Evolutionary conservation across 192 early-diverging fungal species (phyloP).

Genomic region (Podila epicladia): DNA sequence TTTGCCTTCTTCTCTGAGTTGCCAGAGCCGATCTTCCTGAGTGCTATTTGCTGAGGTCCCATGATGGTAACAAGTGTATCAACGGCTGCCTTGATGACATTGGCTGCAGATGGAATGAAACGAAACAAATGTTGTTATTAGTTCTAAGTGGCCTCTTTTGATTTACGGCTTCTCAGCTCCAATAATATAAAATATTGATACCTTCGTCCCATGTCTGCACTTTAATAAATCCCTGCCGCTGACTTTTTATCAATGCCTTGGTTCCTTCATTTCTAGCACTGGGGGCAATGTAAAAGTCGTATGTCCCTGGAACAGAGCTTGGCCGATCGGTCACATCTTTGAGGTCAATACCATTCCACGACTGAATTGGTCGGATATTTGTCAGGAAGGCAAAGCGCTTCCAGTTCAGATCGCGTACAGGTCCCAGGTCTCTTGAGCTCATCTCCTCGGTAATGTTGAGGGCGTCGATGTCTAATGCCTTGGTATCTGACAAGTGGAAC

Average conservation of each 20-base stretch:
- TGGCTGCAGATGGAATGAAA: constrained; percentile 14
- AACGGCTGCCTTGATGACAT: constrained; percentile 31
- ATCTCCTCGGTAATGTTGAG: background rate
- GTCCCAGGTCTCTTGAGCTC: background rate
- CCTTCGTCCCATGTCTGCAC: constrained; percentile 43
- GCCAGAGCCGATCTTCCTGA: constrained; percentile 22
- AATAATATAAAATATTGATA: constrained; percentile 6
- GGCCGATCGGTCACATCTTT: constrained; percentile 10
- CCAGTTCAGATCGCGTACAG: background rate
- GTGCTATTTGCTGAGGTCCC: constrained; percentile 26
- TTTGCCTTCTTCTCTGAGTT: constrained; percentile 40
- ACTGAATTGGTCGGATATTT: background rate
- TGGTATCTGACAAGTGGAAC: constrained; percentile 21
- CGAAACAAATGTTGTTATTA: background rate
- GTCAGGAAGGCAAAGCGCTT: background rate
- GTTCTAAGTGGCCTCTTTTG: background rate
- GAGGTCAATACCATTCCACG: background rate
- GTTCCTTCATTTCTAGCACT: background rate
- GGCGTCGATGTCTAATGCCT: background rate
- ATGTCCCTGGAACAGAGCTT: constrained; percentile 34
- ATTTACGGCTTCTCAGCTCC: background rate
- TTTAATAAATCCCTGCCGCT: constrained; percentile 50
- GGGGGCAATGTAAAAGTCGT: constrained; percentile 51
- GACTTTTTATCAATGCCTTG: constrained; percentile 30
- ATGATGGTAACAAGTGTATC: constrained; percentile 37